Conservation (phyloP, 768 basidiomycete genomes). For the Tricholoma terreum region DNA sequence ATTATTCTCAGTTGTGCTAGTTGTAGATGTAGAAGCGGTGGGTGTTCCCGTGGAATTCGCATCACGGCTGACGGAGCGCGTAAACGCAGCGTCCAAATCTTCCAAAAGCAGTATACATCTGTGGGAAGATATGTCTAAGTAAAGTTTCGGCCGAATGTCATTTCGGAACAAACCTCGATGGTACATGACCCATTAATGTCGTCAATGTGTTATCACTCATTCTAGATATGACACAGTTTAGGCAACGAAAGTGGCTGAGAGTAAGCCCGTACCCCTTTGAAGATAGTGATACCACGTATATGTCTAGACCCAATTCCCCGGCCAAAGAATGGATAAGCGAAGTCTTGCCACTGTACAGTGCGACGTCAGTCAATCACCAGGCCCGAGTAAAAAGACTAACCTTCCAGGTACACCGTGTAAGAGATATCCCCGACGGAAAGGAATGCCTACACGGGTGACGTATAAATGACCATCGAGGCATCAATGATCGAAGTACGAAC, state of each 20-base stretch:
- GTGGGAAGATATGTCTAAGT: slow-evolving; percentile 11
- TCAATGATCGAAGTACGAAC: slow-evolving; percentile 34
- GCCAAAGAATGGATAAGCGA: slow-evolving; percentile 83
- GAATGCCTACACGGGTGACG: slow-evolving; percentile 55
- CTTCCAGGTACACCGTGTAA: slow-evolving; percentile 85
- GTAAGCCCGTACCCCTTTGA: slow-evolving; percentile 66
- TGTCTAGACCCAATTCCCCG: slow-evolving; percentile 83
- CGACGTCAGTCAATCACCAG: slow-evolving; percentile 13
- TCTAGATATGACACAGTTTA: slow-evolving; percentile 35
- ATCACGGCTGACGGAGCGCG: slow-evolving; percentile 82
- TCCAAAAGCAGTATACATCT: slow-evolving; percentile 93
- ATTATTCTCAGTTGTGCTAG: slow-evolving; percentile 39
- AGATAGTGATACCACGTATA: slow-evolving; percentile 87
- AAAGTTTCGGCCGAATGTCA: slow-evolving; percentile 1
- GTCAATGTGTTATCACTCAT: slow-evolving; percentile 91
- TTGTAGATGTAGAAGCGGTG: slow-evolving; percentile 41
- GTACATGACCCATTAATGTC: slow-evolving; percentile 86
- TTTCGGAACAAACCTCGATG: slow-evolving; percentile 56
- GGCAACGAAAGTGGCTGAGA: slow-evolving; percentile 8
- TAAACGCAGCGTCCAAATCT: slow-evolving; percentile 91
- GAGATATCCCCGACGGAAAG: slow-evolving; percentile 83
- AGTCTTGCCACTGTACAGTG: slow-evolving; percentile 68
- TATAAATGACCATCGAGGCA: slow-evolving; percentile 8
- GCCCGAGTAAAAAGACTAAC: slow-evolving; percentile 32
- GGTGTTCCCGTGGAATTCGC: slow-evolving; percentile 74